Percentiles rank a stretch among this genome's conserved stretches.
phyloP scores from a whole-genome alignment of 371 early-diverging fungal genomes.

The Capillidium rhysosporum region DNA sequence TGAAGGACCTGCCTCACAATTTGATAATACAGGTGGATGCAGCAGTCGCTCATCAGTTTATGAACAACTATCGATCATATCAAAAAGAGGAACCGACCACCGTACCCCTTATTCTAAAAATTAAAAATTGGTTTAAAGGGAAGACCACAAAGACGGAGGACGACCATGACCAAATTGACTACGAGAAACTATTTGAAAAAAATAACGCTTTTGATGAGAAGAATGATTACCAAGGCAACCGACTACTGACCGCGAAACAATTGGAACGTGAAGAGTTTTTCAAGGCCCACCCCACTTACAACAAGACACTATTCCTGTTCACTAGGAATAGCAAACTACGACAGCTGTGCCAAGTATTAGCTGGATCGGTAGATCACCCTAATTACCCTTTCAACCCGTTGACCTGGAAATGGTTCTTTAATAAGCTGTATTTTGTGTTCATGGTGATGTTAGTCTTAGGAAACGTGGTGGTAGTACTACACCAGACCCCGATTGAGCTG shows the following conservation, averaged over 20 bases:
- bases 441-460: slow-evolving; percentile 21
- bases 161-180: background rate
- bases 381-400: background rate
- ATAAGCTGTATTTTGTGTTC: slow-evolving; percentile 14
- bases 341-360: background rate
- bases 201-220: background rate
- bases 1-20: background rate
- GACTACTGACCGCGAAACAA: background rate
- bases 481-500: slow-evolving; percentile 15
- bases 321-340: slow-evolving; percentile 22
- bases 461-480: slow-evolving; percentile 28
- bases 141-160: background rate
- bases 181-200: background rate
- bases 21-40: background rate
- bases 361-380: background rate
- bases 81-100: no score
- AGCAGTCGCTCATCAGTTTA: background rate
- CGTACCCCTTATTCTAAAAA: background rate
- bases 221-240: background rate
- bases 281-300: slow-evolving; percentile 31
- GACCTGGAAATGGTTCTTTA: background rate
- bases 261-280: slow-evolving; percentile 20
- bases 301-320: slow-evolving; percentile 29
- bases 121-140: background rate
- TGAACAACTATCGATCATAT: background rate